These are phyloP conservation scores for Oryza nivara DNA, from an alignment of 176 grass and related monocot genomes.

Conservation along the genomic window DNA sequence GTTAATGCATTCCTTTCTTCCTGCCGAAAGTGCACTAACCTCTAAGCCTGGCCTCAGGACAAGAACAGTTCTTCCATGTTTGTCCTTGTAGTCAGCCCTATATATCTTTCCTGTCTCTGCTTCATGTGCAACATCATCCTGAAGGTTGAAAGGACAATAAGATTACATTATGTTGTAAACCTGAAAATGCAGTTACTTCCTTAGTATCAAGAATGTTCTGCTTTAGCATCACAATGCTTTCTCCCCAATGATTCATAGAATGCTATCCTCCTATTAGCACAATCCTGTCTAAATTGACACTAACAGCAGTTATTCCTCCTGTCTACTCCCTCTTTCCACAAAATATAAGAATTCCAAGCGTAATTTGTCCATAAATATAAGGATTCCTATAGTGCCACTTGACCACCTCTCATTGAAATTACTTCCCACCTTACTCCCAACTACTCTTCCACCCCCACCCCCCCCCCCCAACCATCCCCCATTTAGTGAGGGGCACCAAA, in stretches of 20 bases:
- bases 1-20: conserved; percentile 8
- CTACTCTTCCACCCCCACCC: too few species aligned
- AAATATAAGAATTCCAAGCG: too few species aligned
- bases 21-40: conserved; percentile 34
- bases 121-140: conserved; percentile 76
- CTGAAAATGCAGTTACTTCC: not conserved
- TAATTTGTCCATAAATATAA: too few species aligned
- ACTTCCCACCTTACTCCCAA: too few species aligned
- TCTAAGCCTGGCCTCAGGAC: conserved; percentile 75
- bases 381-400: too few species aligned
- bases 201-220: not conserved
- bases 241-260: not conserved
- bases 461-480: too few species aligned
- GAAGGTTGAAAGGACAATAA: conserved; percentile 30
- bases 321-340: too few species aligned
- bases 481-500: too few species aligned
- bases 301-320: not conserved
- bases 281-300: not conserved
- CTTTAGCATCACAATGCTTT: not conserved
- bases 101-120: conserved; percentile 86
- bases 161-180: conserved; percentile 7
- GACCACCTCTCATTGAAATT: too few species aligned
- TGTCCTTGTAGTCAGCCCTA: conserved; percentile 76
- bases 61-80: conserved; percentile 83
- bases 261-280: not conserved